Evolutionary conservation across 2,329 filamentous ascomycete species (phyloP), one percentile per base, ranked within the genome.

Genomic region (Hypoxylon sp.): DNA sequence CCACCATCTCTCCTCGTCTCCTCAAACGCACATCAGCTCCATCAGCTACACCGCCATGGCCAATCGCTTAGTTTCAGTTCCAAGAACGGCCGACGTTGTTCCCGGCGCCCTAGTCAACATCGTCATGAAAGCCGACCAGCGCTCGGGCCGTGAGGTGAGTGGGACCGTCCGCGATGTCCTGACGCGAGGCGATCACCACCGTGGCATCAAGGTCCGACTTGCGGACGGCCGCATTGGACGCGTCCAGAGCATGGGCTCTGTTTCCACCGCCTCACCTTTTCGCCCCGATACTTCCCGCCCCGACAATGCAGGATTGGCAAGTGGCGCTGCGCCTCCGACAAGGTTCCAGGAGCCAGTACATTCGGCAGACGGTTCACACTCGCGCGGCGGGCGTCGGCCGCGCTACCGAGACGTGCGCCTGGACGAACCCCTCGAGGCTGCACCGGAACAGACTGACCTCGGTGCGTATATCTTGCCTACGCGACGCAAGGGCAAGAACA

Each of bases 171-270:
- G 84, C 54, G 86, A 92, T 47, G 76, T 94, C 0, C 81, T 94
- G 49, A 94, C 91, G 1, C 81, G 85, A 1, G 90, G 90, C 24
- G 87, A 94, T 69, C 91, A 94, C 71, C 90, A 90, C 2, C 84
- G 90, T 8, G 91, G 91, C 34, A 91, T 94, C 79, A 94, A 94
- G 76, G 91, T 94, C 22, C 86, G 91, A 2, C 80, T 94, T 5
- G 78, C 80, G 1, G 90, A 91, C 74, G 91, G 91, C 1, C 83
- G 89, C 24, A 86, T 94, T 2, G 91, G 91, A 1, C 80, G 91
- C 15, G 91, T 94, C 26, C 91, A 94, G 76, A 80, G 82, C 46
- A 82, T 92, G 76, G 80, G 77, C 2, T 61, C 15, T 11, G 56
- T 32, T 24, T 56, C 50, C 37, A 30, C 59, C n/a, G 47, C 49